These are phyloP conservation scores for Celoporthe dispersa DNA, from an alignment of 2,329 filamentous ascomycete species.

Conservation along the genomic window DNA sequence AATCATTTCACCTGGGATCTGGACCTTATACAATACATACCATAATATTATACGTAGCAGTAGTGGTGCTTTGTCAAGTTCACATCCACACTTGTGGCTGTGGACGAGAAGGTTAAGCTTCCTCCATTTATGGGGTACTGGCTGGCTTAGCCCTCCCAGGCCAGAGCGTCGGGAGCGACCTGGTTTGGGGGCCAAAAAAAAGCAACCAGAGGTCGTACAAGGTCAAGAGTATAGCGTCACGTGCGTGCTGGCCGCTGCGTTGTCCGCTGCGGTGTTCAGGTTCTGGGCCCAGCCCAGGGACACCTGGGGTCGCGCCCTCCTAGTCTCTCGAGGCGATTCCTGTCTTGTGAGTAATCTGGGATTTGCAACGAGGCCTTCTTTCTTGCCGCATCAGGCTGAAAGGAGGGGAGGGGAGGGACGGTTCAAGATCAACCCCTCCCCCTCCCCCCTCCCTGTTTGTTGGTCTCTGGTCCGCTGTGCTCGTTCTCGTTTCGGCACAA, in stretches of 20 bases:
- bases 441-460: not conserved
- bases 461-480: not conserved
- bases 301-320: slow-evolving; percentile 17
- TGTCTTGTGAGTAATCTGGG: slow-evolving; percentile 12
- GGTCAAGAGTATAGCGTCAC: slow-evolving; percentile 21
- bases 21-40: not conserved
- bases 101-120: not conserved
- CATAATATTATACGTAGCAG: not conserved
- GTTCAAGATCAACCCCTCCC: not conserved
- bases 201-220: slow-evolving; percentile 6
- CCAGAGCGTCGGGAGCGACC: not conserved
- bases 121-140: not conserved
- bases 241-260: slow-evolving; percentile 26
- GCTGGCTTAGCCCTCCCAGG: not conserved
- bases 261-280: slow-evolving; percentile 25
- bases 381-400: slow-evolving; percentile 3
- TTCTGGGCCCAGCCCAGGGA: slow-evolving; percentile 16
- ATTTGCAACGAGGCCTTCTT: not conserved
- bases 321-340: slow-evolving; percentile 23
- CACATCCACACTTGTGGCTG: not conserved
- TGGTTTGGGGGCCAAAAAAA: slow-evolving; percentile 1
- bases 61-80: not conserved
- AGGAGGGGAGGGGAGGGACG: too few relatives aligned
- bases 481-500: slow-evolving; percentile 20
- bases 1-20: not conserved